A percentile compares a stretch with the other conserved stretches of the same genome.
Conservation (phyloP, 2,329 filamentous ascomycete species). For the Pseudonectria foliicola region DNA sequence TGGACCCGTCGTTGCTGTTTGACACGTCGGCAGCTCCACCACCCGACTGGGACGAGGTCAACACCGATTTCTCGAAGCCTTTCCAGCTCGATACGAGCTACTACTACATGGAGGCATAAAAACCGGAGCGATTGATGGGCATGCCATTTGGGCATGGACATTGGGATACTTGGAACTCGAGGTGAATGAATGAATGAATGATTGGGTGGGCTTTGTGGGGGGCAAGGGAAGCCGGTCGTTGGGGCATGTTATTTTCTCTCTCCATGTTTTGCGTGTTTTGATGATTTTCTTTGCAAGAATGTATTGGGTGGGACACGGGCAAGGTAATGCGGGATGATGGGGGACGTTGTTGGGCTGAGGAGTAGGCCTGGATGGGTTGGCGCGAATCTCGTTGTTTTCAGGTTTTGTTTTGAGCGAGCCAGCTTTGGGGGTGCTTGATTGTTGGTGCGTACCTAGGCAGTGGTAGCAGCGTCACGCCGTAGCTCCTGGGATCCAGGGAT, state of each 20-base stretch:
- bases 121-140: conserved; percentile 1
- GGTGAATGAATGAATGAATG: too few relatives aligned
- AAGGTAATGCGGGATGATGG: too few relatives aligned
- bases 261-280: too few relatives aligned
- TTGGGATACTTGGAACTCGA: too few relatives aligned
- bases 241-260: too few relatives aligned
- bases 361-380: neutral
- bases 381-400: neutral
- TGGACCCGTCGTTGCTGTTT: conserved; percentile 25
- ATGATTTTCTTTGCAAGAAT: too few relatives aligned
- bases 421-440: neutral
- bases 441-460: neutral
- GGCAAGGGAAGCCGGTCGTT: too few relatives aligned
- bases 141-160: too few relatives aligned
- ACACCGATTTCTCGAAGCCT: conserved; percentile 44
- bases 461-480: neutral
- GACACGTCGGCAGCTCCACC: conserved; percentile 14
- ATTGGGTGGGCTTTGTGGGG: too few relatives aligned
- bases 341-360: neutral
- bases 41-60: conserved; percentile 44
- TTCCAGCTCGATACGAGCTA: conserved; percentile 42
- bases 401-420: neutral
- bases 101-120: conserved; percentile 27
- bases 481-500: too few relatives aligned
- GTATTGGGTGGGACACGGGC: too few relatives aligned